These are phyloP conservation scores for Cladosporium oxysporum DNA, from an alignment of 2,329 filamentous ascomycete genomes.

Conservation along the genomic window DNA sequence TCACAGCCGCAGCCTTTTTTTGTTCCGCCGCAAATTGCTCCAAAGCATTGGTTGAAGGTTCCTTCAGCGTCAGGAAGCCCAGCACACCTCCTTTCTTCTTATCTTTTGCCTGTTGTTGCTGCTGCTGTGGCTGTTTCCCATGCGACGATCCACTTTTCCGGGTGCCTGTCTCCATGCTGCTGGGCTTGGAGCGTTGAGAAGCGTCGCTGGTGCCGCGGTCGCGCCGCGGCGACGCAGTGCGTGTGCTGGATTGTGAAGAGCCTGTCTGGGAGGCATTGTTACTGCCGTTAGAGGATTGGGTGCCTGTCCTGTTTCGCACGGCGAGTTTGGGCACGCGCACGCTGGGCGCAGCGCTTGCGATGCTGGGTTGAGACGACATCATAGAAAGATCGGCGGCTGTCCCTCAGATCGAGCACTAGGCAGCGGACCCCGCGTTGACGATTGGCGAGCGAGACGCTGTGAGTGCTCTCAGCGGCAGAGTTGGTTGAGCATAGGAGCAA, in stretches of 20 bases:
- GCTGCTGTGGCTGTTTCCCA: slow-evolving; percentile 14
- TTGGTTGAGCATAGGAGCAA: not conserved
- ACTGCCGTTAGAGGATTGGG: not conserved
- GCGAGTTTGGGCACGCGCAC: slow-evolving; percentile 30
- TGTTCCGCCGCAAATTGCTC: slow-evolving; percentile 48
- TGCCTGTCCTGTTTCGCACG: slow-evolving; percentile 24
- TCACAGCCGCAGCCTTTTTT: slow-evolving; percentile 37
- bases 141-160: slow-evolving; percentile 2
- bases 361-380: slow-evolving; percentile 17
- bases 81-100: slow-evolving; percentile 44
- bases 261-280: slow-evolving; percentile 15
- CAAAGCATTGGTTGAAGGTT: slow-evolving; percentile 50
- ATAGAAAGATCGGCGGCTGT: slow-evolving; percentile 17
- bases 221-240: not conserved
- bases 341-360: slow-evolving; percentile 21
- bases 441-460: slow-evolving; percentile 12
- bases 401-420: slow-evolving; percentile 4
- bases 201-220: slow-evolving; percentile 14
- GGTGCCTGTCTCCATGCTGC: slow-evolving; percentile 10
- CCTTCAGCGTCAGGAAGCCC: slow-evolving; percentile 51
- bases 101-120: slow-evolving; percentile 13
- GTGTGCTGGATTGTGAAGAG: slow-evolving; percentile 1
- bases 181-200: slow-evolving; percentile 11
- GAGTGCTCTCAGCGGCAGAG: slow-evolving; percentile 8
- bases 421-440: slow-evolving; percentile 18